phyloP scores from a whole-genome alignment of 305 asterid genomes.

The Fraxinus baroniana region DNA sequence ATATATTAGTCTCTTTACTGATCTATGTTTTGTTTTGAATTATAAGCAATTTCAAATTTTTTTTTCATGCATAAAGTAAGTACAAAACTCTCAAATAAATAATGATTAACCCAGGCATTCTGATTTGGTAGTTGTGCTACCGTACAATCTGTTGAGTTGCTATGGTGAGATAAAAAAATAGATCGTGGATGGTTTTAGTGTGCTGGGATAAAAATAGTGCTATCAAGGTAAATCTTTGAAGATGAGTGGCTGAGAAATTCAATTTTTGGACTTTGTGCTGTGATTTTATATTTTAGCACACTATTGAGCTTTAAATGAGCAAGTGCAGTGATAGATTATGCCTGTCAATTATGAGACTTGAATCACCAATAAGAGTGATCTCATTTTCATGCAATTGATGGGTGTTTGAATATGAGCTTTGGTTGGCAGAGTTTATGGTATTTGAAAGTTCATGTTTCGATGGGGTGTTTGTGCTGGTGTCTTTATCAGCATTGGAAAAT shows the following conservation, averaged over 20 bases:
- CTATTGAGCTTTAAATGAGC: neutral
- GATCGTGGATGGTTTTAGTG: neutral
- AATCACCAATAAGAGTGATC: neutral
- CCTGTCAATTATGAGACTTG: neutral
- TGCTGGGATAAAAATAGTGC: neutral
- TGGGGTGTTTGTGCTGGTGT: neutral
- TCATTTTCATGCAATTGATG: neutral
- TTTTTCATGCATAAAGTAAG: neutral
- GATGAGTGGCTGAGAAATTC: neutral
- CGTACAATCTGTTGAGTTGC: neutral
- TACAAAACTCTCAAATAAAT: neutral
- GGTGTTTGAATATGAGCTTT: neutral
- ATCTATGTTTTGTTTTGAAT: neutral
- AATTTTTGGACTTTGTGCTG: neutral
- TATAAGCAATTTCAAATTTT: neutral
- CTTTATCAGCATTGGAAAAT: neutral
- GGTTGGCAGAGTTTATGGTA: neutral
- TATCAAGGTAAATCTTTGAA: neutral
- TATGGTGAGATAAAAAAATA: neutral
- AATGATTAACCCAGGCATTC: neutral
- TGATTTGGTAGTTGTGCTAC: neutral
- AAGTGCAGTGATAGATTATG: neutral
- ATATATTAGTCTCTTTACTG: neutral
- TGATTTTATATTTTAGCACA: neutral
- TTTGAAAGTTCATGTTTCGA: neutral